Conservation (phyloP, 1,284 basidiomycete species). For the Papiliotrema laurentii region DNA sequence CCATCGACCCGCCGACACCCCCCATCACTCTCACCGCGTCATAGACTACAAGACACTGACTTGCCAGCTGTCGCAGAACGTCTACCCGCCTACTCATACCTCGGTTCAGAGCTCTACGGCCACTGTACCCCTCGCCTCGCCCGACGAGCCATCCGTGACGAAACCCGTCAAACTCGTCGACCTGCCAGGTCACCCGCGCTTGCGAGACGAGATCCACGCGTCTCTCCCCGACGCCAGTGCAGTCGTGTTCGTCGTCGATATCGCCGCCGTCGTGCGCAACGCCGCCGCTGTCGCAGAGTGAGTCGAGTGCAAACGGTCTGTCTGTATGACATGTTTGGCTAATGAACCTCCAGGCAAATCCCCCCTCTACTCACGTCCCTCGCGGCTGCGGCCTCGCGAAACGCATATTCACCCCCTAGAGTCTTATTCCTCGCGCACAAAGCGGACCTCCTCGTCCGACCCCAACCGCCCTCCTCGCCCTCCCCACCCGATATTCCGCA, state of each 20-base stretch:
- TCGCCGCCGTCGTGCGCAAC: conserved; percentile 35
- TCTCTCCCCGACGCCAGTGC: conserved; percentile 27
- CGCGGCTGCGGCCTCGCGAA: conserved; percentile 20
- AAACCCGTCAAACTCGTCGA: conserved; percentile 37
- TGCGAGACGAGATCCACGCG: conserved; percentile 36
- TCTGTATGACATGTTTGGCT: background rate
- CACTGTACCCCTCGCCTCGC: conserved; percentile 24
- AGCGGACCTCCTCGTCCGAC: conserved; percentile 36
- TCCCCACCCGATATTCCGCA: conserved; percentile 26
- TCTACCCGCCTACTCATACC: conserved; percentile 38
- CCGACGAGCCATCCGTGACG: conserved; percentile 7
- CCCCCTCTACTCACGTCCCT: conserved; percentile 39
- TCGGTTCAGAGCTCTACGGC: conserved; percentile 32
- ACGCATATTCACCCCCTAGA: conserved; percentile 20
- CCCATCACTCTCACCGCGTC: background rate
- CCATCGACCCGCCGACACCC: no score
- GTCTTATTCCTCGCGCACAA: conserved; percentile 45
- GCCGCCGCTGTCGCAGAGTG: conserved; percentile 42
- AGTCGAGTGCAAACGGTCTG: no score
- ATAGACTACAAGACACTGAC: conserved; percentile 1
- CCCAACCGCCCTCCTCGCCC: conserved; percentile 12
- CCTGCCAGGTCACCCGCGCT: conserved; percentile 45
- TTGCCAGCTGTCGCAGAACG: conserved; percentile 32
- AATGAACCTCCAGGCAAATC: conserved; percentile 28
- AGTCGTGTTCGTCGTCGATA: conserved; percentile 46